Percentiles rank a stretch among this genome's conserved stretches.
Conservation (phyloP, 257 asterid genomes). For the Scutellaria galericulata region DNA sequence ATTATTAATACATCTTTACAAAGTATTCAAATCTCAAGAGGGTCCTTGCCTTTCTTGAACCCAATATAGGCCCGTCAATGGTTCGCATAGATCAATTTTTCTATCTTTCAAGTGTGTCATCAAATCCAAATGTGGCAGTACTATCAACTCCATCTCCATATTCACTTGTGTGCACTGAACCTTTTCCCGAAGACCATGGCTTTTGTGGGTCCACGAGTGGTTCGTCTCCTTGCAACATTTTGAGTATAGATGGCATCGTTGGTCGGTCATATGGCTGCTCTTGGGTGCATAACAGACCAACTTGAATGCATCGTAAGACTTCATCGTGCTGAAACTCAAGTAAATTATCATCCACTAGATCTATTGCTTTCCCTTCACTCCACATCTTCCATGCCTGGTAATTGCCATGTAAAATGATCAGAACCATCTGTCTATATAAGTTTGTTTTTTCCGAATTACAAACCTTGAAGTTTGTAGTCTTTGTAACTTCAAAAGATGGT, state of each 20-base stretch:
- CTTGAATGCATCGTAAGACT: slow-evolving; percentile 36
- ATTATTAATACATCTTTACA: too few species aligned
- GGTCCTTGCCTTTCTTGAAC: too few species aligned
- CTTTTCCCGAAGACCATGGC: neutral
- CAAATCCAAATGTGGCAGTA: neutral
- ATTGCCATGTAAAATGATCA: neutral
- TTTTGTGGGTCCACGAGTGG: neutral
- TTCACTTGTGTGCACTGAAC: neutral
- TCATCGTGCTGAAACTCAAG: slow-evolving; percentile 21
- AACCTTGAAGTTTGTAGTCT: too few species aligned
- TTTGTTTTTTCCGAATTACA: too few species aligned
- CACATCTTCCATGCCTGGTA: slow-evolving; percentile 23
- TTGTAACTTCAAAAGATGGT: too few species aligned
- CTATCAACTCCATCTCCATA: neutral
- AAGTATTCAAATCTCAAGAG: too few species aligned
- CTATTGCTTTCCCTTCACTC: slow-evolving; percentile 30
- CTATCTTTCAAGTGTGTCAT: slow-evolving; percentile 1
- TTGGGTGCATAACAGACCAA: slow-evolving; percentile 32
- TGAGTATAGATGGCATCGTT: slow-evolving; percentile 17
- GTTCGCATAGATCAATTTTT: neutral
- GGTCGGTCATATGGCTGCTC: slow-evolving; percentile 32
- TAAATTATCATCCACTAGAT: slow-evolving; percentile 25
- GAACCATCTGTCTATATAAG: neutral
- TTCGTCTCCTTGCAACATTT: slow-evolving; percentile 27
- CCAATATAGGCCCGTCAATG: too few species aligned